These are phyloP conservation scores for Pyrenochaeta sp. DNA, from an alignment of 2,329 filamentous ascomycete species.

Conservation along the genomic window DNA sequence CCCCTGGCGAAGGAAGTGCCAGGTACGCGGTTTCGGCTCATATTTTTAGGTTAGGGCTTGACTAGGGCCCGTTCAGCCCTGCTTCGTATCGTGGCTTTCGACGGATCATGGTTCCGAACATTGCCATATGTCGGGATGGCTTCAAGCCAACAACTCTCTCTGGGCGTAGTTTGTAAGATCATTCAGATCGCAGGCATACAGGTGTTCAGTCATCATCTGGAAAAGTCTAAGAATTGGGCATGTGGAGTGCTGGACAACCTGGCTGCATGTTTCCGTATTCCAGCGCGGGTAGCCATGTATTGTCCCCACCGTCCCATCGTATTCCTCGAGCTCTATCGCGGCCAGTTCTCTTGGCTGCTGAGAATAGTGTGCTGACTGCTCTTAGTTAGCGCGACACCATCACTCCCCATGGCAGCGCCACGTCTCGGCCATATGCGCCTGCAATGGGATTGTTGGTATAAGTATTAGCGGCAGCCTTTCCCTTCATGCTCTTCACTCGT, in stretches of 20 bases:
- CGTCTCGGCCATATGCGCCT: slow-evolving; percentile 17
- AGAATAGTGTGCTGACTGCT: slow-evolving; percentile 21
- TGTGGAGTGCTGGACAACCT: too few species aligned
- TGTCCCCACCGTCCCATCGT: slow-evolving; percentile 23
- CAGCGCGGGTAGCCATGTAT: slow-evolving; percentile 1
- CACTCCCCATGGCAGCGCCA: slow-evolving; percentile 27
- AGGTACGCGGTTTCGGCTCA: slow-evolving; percentile 11
- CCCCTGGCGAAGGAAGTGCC: slow-evolving; percentile 15
- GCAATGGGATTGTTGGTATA: slow-evolving; percentile 23
- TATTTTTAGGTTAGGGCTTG: slow-evolving; percentile 27
- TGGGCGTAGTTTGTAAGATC: neutral
- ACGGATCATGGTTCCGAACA: neutral
- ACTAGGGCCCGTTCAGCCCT: neutral
- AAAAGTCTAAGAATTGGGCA: too few species aligned
- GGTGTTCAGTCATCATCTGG: too few species aligned
- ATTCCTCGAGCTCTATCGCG: slow-evolving; percentile 18
- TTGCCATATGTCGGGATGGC: neutral
- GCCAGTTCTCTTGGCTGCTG: slow-evolving; percentile 28
- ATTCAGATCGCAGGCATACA: neutral
- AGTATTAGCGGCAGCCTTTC: slow-evolving; percentile 21
- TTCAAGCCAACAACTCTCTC: too few species aligned
- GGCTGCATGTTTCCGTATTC: neutral
- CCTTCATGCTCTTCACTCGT: slow-evolving; percentile 18
- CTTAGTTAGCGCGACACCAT: slow-evolving; percentile 17
- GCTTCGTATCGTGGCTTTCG: neutral